Evolutionary conservation across 2,329 filamentous ascomycete genomes (phyloP).

Genomic region (Epichloe coenophiala): DNA sequence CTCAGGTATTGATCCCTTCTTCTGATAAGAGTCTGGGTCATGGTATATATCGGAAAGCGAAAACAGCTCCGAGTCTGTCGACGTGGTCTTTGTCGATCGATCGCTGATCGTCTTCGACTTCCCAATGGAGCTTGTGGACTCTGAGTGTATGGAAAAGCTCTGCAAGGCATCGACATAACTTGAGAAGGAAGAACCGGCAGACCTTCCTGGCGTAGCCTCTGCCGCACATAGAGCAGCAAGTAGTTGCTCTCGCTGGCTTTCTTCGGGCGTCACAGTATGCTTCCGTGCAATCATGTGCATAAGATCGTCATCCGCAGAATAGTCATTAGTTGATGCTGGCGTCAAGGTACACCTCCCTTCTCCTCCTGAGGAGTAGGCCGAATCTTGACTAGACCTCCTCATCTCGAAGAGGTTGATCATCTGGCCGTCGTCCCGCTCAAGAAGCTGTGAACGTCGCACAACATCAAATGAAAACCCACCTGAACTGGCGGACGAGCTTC

Average conservation of each 20-base stretch:
- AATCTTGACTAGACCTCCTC: neutral
- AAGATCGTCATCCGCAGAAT: neutral
- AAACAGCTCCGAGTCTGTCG: neutral
- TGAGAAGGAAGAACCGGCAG: neutral
- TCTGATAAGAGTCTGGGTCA: no score
- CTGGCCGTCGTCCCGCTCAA: neutral
- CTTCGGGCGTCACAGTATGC: conserved; percentile 1
- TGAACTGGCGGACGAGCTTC: neutral
- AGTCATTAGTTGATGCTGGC: neutral
- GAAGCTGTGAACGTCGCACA: neutral
- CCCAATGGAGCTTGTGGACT: neutral
- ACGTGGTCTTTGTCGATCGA: neutral
- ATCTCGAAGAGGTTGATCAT: conserved; percentile 1
- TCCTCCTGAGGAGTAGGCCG: neutral
- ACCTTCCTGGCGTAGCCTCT: neutral
- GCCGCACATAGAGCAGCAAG: neutral
- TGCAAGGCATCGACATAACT: neutral
- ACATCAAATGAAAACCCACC: neutral
- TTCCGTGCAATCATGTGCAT: neutral
- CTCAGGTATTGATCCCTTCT: neutral
- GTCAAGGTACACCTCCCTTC: neutral
- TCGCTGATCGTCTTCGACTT: neutral
- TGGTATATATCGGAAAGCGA: neutral
- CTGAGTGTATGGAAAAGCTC: neutral
- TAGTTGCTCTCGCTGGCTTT: conserved; percentile 1